Evolutionary conservation across 306 rosid genomes (phyloP).

Genomic region (Sphenostylis stenocarpa): DNA sequence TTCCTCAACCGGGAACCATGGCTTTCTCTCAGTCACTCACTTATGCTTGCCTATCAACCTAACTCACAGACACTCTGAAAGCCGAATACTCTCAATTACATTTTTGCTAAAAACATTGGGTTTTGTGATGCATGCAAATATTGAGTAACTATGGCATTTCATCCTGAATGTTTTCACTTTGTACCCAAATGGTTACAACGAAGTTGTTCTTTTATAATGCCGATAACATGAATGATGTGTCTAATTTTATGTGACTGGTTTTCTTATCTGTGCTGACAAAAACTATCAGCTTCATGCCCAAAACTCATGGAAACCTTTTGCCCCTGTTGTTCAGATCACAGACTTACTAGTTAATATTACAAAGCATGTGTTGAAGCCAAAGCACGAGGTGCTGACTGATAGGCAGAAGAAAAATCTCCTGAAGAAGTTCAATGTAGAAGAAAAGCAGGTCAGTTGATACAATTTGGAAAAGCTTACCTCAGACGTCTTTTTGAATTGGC

Average conservation of each 20-base stretch:
- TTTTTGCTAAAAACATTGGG: background rate
- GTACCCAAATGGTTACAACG: no score
- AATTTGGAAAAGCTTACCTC: constrained; percentile 16
- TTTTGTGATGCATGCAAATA: constrained; percentile 14
- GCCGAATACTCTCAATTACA: background rate
- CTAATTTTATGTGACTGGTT: background rate
- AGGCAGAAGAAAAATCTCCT: constrained; percentile 67
- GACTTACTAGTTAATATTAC: constrained; percentile 93
- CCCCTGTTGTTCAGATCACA: constrained; percentile 63
- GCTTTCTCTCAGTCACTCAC: background rate
- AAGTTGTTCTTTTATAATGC: no score
- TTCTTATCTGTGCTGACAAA: constrained; percentile 17
- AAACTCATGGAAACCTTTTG: constrained; percentile 30
- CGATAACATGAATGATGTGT: background rate
- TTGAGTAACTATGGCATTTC: background rate
- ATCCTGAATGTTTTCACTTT: background rate
- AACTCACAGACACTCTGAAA: background rate
- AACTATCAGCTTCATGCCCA: constrained; percentile 11
- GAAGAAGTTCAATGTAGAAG: constrained; percentile 73
- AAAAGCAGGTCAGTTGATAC: constrained; percentile 71
- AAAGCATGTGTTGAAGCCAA: constrained; percentile 90
- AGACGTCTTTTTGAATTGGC: constrained; percentile 5
- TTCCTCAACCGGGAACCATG: background rate
- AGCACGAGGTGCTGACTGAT: constrained; percentile 65
- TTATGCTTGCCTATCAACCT: background rate